These are phyloP conservation scores for Candida coquimbonensis DNA, from an alignment of 805 yeast genomes.

Conservation along the genomic window DNA sequence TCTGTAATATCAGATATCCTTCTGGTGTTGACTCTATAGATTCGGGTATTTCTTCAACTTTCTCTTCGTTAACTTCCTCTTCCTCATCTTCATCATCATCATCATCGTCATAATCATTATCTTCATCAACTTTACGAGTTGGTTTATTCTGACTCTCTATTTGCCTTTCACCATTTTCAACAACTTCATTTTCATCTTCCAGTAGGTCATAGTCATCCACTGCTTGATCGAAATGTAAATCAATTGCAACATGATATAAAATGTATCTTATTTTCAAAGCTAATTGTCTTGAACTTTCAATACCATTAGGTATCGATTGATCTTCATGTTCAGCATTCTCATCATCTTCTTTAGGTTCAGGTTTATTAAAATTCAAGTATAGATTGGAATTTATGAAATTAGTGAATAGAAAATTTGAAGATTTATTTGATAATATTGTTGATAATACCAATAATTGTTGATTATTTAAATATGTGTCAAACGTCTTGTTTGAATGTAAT, in stretches of 20 bases:
- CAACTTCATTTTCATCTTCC: conserved; percentile 1
- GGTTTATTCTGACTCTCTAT: not conserved
- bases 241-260: conserved; percentile 66
- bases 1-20: conserved; percentile 23
- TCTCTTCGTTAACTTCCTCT: conserved; percentile 6
- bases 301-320: conserved; percentile 33
- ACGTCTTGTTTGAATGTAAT: conserved; percentile 28
- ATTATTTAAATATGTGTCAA: conserved; percentile 45
- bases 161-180: not conserved
- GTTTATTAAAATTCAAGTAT: conserved; percentile 19
- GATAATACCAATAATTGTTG: conserved; percentile 48
- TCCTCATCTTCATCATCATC: conserved; percentile 20
- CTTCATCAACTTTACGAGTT: conserved; percentile 33
- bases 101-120: conserved; percentile 26
- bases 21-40: conserved; percentile 14
- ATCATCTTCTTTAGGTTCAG: conserved; percentile 27
- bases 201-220: conserved; percentile 17
- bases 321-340: conserved; percentile 23
- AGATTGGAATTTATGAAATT: conserved; percentile 33
- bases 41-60: not conserved
- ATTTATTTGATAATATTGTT: conserved; percentile 30
- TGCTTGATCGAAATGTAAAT: conserved; percentile 29
- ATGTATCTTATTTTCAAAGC: conserved; percentile 62
- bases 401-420: conserved; percentile 30
- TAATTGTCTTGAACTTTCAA: conserved; percentile 43